phyloP scores from a whole-genome alignment of 768 basidiomycete species.

The Floccularia luteovirens region DNA sequence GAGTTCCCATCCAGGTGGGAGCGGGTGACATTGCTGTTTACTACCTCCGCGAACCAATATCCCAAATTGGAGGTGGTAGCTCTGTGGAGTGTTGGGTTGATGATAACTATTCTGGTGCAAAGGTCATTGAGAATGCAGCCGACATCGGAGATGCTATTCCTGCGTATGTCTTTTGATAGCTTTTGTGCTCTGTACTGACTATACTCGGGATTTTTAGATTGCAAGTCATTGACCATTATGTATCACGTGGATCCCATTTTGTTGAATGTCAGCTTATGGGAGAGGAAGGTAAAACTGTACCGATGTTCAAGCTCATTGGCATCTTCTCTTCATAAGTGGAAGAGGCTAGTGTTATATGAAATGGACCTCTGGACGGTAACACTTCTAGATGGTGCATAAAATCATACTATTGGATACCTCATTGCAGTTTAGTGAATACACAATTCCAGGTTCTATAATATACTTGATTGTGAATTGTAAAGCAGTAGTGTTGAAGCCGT shows the following conservation, averaged over 20 bases:
- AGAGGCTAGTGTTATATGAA: too few species aligned
- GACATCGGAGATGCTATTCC: constrained; percentile 55
- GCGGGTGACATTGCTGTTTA: constrained; percentile 94
- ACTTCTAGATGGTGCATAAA: too few species aligned
- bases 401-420: too few species aligned
- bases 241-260: constrained; percentile 85
- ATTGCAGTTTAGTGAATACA: too few species aligned
- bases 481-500: too few species aligned
- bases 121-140: constrained; percentile 70
- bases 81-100: constrained; percentile 95
- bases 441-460: too few species aligned
- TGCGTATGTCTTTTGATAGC: constrained; percentile 41
- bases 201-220: constrained; percentile 38
- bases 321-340: constrained; percentile 79
- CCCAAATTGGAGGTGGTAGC: constrained; percentile 52
- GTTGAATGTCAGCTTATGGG: constrained; percentile 88
- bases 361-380: too few species aligned
- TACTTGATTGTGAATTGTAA: too few species aligned
- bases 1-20: constrained; percentile 78
- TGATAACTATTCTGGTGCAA: constrained; percentile 80
- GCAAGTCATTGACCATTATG: constrained; percentile 79
- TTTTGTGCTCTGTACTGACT: constrained; percentile 1
- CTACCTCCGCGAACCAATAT: constrained; percentile 69
- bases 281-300: constrained; percentile 75
- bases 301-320: constrained; percentile 86